phyloP scores from a whole-genome alignment of 2,329 filamentous ascomycete species.

The Botrytis squamosa region DNA sequence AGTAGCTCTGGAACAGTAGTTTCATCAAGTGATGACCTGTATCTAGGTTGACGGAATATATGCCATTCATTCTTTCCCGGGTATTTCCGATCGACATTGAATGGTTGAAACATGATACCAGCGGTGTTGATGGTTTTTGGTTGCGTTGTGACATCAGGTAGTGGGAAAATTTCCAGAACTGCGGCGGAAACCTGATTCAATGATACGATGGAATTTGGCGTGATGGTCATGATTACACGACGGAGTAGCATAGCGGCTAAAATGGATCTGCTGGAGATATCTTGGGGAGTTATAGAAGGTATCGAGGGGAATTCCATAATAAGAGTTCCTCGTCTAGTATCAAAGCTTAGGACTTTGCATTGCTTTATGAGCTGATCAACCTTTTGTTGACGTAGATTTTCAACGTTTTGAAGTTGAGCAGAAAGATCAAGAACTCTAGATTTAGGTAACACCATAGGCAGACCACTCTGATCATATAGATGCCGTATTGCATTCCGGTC shows the following conservation, averaged over 20 bases:
- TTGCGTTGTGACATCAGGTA: background rate
- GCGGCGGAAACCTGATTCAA: conserved; percentile 45
- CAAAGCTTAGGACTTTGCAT: conserved; percentile 42
- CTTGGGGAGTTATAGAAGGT: background rate
- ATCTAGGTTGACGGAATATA: conserved; percentile 32
- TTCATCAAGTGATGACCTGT: conserved; percentile 29
- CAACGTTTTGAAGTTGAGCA: conserved; percentile 47
- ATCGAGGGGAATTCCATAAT: conserved; percentile 26
- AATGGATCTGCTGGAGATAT: conserved; percentile 20
- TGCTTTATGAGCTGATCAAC: conserved; percentile 55
- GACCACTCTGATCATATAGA: conserved; percentile 53
- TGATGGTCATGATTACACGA: conserved; percentile 49
- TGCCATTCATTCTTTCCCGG: conserved; percentile 23
- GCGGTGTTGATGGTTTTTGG: conserved; percentile 23
- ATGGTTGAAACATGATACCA: conserved; percentile 30
- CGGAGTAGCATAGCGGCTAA: conserved; percentile 48
- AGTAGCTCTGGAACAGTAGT: conserved; percentile 33
- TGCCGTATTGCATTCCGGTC: conserved; percentile 76
- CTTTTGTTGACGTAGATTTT: conserved; percentile 47
- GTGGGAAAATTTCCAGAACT: background rate
- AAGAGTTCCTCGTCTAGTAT: conserved; percentile 40
- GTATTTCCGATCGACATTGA: background rate
- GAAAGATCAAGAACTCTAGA: conserved; percentile 62
- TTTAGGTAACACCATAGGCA: conserved; percentile 71
- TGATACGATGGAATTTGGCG: conserved; percentile 46